Base-by-base conservation (phyloP, 129 eudicot genomes). In the Pulicaria dysenterica region DNA sequence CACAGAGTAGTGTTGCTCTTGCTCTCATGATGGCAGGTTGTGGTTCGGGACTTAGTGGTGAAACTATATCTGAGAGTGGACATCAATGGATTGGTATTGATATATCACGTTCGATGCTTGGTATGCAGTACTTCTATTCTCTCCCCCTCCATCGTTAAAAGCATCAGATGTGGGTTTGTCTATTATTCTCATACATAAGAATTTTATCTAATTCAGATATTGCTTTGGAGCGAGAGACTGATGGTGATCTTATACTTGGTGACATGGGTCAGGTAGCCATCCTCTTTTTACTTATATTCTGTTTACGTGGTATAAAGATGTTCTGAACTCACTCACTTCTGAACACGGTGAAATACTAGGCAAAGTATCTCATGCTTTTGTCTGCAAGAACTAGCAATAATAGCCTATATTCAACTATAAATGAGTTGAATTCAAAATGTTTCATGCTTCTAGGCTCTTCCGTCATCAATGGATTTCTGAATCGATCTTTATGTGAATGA, bases 1-100 rank as follows among this genome's bases (percentile, higher is more conserved):
- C 46, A 50, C 7, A 44, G 14, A 43, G 13, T 8, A 41, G 5
- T 5, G 8, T 46, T 53, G 51, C 64, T 41, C 15, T 68, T 72
- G 16, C 45, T 53, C 71, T 58, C 49, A 40, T 77, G 57, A 55
- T 41, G 62, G 19, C 73, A 89, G 99, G 97, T 64, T 95, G 99
- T 80, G 99, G 99, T 74, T 95, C 97, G 8, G 99, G 99, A 60
- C 96, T 95, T 36, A 91, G 97, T 57, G 99, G 99, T 14, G 99
- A 95, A 91, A 90, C 97, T 14, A 53, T 95, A 73, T 79, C 97
- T 41, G 97, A 90, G 75, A 74, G 78, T 75, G 99, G 97, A 53
- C 97, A 95, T 75, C 91, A 90, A 10, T 95, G 99, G 99, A 81
- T 95, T 83, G 99, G 99, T 67, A 48, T 95, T 45, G 99, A 95